Evolutionary conservation across 805 yeast genomes (phyloP), one percentile per base, ranked within the genome.

Genomic region (Saturnispora hagleri): DNA sequence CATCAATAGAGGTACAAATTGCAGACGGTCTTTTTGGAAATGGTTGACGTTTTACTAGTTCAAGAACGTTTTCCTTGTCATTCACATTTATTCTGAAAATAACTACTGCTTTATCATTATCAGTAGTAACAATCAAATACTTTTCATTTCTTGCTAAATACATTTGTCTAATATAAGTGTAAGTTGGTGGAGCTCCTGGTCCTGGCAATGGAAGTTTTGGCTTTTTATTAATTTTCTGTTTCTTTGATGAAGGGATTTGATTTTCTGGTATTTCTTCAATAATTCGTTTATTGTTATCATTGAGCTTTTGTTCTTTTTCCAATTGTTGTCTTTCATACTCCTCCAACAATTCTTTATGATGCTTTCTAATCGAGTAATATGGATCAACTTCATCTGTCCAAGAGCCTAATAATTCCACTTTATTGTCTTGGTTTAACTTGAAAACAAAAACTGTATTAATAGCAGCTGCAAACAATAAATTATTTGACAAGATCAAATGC

Each of bases 1-100:
- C 80, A 52, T 78, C 79, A 35, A 68, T 68, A 34, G 84, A 74
- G 0, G 81, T 69, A 7, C 87, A 73, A 18, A 89, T 73, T 1
- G 96, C 82, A 58, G 89, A 84, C n/a, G 98, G 98, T 67, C 98
- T 81, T 67, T 91, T 91, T 36, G 97, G 89, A 61, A 88, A 84
- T 5, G 78, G 76, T 63, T 89, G 91, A 60, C 91, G 80, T 62
- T 85, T 84, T 40, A 77, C 60, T 18, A 84, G 64, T 22, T 62
- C 63, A 36, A 87, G 69, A 51, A 79, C 72, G 53, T 75, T 73
- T 5, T 60, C 65, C 8, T 63, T 56, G 41, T 60, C 49, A 3
- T 51, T 50, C 42, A 64, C 60, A n/a, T 65, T 43, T 41, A 66
- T 62, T 53, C 73, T 70, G 54, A 88, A 82, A 9, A 89, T 75